Base-by-base conservation (phyloP, 2,329 filamentous ascomycete genomes). In the Fusarium luffae region DNA sequence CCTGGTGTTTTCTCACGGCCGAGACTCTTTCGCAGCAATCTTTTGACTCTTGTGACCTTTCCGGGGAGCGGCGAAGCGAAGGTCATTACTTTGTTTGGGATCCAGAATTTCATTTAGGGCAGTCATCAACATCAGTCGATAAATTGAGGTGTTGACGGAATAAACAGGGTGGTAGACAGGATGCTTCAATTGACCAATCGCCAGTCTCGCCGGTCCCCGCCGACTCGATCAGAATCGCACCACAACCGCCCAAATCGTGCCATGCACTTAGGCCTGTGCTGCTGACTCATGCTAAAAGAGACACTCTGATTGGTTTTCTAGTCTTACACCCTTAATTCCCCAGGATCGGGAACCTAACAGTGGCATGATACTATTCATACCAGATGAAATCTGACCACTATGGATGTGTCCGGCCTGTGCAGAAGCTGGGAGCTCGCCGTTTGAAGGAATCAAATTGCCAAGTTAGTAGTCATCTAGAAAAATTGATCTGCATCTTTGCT, bases 351-450 rank as follows among this genome's bases (percentile, higher is more conserved):
- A 57, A 54, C 60, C 59, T 50, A 42, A 41, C 49, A 54, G 66
- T 75, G 74, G 74, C 56, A 75, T 72, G 74, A 75, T 75, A 40
- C 46, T 47, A 56, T 71, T 56, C 63, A 69, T 58, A 66, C 67
- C 67, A 68, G 59, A 68, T 67, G 65, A 58, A 71, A 75, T 75
- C 74, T 75, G 74, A 73, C 74, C 72, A 75, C 57, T 63, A 75
- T 75, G 72, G 67, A 62, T 65, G 59, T 54, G 49, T 51, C 60
- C 68, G 73, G 70, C 58, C 62, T 73, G 49, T 51, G 48, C 47
- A 58, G 66, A 58, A 34, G 54, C 52, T 75, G 73, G 73, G 72
- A 74, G 50, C 48, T 72, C 69, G 71, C 70, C 73, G 74, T 63
- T 57, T 54, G 51, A 61, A 73, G 63, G 61, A 63, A 63, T 68